Percentiles rank a stretch among this genome's conserved stretches.
Conservation (phyloP, 2,329 filamentous ascomycete genomes). For the Botrytis galanthina region DNA sequence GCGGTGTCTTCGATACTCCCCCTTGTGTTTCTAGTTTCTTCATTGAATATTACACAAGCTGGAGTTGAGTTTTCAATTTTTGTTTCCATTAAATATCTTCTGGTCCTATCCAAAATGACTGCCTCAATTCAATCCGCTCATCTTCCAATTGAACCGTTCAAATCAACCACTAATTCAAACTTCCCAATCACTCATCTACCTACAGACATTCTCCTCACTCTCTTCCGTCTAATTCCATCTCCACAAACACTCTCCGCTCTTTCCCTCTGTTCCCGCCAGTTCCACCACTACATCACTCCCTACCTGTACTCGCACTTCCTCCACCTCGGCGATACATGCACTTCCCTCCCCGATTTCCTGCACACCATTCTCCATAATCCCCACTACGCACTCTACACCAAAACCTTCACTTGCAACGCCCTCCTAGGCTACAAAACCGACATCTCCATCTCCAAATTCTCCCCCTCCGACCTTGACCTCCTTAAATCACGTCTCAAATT, state of each 20-base stretch:
- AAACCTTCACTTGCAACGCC: constrained; percentile 7
- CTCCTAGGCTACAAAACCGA: constrained; percentile 15
- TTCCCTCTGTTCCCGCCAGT: constrained; percentile 11
- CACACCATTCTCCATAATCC: constrained; percentile 11
- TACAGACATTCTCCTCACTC: neutral
- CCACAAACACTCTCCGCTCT: constrained; percentile 6
- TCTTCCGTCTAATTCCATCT: neutral
- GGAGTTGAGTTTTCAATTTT: neutral
- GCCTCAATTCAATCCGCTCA: neutral
- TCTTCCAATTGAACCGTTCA: neutral
- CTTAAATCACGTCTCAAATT: neutral
- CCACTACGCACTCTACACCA: constrained; percentile 12
- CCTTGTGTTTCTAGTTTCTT: neutral
- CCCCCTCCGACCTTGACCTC: neutral
- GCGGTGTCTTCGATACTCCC: neutral
- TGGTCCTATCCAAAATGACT: neutral
- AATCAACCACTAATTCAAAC: neutral
- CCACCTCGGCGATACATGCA: constrained; percentile 14
- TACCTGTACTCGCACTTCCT: constrained; percentile 18
- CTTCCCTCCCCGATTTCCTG: constrained; percentile 12
- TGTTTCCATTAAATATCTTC: neutral
- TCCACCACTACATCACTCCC: constrained; percentile 11
- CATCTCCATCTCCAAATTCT: constrained; percentile 3
- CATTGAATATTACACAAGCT: neutral
- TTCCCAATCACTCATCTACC: constrained; percentile 3